phyloP scores from a whole-genome alignment of 225 moss, liverwort and hornwort genomes.

The Anthoceros angustus region DNA sequence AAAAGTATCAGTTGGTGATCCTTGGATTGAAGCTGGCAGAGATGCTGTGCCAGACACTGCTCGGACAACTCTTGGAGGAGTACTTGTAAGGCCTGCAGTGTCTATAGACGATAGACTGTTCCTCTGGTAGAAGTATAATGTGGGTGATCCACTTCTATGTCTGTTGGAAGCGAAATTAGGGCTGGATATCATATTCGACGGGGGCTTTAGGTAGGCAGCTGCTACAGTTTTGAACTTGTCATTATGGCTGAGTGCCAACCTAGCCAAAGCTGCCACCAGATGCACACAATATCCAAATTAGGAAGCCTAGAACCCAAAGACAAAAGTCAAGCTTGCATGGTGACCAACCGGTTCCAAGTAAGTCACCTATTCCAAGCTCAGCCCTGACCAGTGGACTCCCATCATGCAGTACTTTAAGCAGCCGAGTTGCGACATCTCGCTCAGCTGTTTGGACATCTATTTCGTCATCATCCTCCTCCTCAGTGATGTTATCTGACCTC shows the following conservation, averaged over 20 bases:
- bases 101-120: not conserved
- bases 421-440: slow-evolving; percentile 48
- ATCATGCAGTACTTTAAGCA: slow-evolving; percentile 64
- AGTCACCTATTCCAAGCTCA: slow-evolving; percentile 73
- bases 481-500: slow-evolving; percentile 14
- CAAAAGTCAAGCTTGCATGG: not conserved
- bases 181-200: slow-evolving; percentile 66
- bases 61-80: not conserved
- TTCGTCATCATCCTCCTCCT: slow-evolving; percentile 52
- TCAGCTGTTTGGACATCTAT: slow-evolving; percentile 50
- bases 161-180: slow-evolving; percentile 42
- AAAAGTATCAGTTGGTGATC: slow-evolving; percentile 13
- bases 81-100: not conserved
- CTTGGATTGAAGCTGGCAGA: slow-evolving; percentile 28
- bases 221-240: slow-evolving; percentile 77
- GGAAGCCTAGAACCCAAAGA: not conserved
- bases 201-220: slow-evolving; percentile 91
- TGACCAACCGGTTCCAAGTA: not conserved
- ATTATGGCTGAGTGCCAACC: slow-evolving; percentile 64
- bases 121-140: not conserved
- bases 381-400: slow-evolving; percentile 92
- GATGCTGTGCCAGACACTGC: not conserved
- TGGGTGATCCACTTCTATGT: slow-evolving; percentile 7
- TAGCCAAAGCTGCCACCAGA: slow-evolving; percentile 53
- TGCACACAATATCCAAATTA: not conserved